These are phyloP conservation scores for Wickerhamiella pararugosa DNA, from an alignment of 1,139 yeast species.

Conservation along the genomic window DNA sequence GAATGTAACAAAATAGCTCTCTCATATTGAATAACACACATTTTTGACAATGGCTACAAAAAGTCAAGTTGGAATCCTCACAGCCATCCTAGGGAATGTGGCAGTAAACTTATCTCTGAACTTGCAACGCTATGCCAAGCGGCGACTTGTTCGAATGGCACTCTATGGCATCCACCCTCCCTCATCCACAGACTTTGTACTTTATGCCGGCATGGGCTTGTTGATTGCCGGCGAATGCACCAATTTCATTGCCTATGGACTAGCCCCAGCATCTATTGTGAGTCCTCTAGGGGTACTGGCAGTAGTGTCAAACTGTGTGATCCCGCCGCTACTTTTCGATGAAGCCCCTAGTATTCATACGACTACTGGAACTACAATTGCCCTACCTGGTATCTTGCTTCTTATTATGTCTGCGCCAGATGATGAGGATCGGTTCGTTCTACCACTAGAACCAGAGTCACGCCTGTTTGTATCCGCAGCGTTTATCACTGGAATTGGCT, in stretches of 20 bases:
- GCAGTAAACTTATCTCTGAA: conserved; percentile 27
- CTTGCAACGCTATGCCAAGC: conserved; percentile 28
- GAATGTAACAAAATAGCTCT: no score
- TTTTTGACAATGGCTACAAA: conserved; percentile 1
- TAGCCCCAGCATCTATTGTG: conserved; percentile 33
- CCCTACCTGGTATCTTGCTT: conserved; percentile 29
- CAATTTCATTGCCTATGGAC: conserved; percentile 33
- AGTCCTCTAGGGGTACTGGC: conserved; percentile 35
- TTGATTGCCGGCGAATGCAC: conserved; percentile 32
- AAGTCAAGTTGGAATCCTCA: conserved; percentile 19
- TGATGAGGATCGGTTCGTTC: conserved; percentile 7
- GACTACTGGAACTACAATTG: conserved; percentile 26
- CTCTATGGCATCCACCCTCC: conserved; percentile 11
- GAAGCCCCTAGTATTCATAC: conserved; percentile 25
- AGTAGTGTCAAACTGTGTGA: conserved; percentile 30
- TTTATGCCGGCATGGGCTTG: conserved; percentile 30
- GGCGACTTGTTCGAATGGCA: conserved; percentile 15
- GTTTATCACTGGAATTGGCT: no score
- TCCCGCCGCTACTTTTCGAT: conserved; percentile 32
- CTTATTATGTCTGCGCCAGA: conserved; percentile 24
- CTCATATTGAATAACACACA: no score
- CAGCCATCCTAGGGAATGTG: conserved; percentile 26
- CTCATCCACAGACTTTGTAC: conserved; percentile 13
- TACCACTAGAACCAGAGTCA: background rate
- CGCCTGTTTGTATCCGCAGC: background rate